A percentile compares a stretch with the other conserved stretches of the same genome.
phyloP scores from a whole-genome alignment of 2,329 filamentous ascomycete species.

The Davidsoniella neocaledoniae region DNA sequence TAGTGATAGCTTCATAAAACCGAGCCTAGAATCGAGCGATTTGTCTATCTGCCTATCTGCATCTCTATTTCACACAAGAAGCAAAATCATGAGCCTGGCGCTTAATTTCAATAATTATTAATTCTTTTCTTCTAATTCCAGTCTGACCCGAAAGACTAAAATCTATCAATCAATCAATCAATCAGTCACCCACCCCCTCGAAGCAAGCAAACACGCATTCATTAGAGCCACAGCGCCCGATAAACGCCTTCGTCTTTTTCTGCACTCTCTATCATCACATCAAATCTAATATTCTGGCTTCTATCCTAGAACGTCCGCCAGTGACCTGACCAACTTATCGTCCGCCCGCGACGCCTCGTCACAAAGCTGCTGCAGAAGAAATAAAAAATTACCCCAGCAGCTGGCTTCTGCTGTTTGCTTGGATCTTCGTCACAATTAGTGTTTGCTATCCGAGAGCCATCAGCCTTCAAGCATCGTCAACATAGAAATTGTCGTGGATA shows the following conservation, averaged over 20 bases:
- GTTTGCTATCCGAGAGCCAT: conserved; percentile 10
- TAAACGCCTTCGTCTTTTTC: not conserved
- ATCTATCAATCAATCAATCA: no score
- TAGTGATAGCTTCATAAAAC: not conserved
- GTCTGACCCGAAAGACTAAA: no score
- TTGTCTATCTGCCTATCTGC: not conserved
- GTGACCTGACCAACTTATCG: not conserved
- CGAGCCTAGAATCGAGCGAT: conserved; percentile 31
- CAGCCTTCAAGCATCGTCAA: conserved; percentile 2
- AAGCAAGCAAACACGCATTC: not conserved
- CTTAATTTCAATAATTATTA: not conserved
- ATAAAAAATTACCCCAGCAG: not conserved
- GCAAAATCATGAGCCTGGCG: not conserved
- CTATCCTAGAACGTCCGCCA: no score
- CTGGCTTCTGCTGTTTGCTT: not conserved
- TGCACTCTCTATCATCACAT: not conserved
- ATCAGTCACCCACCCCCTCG: not conserved
- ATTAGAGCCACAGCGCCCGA: not conserved
- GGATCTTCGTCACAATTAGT: not conserved
- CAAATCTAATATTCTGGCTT: no score
- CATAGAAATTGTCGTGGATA: not conserved
- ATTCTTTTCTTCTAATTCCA: conserved; percentile 1
- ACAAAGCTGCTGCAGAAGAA: not conserved
- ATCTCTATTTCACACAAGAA: not conserved
- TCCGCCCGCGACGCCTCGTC: not conserved